Evolutionary conservation across 768 basidiomycete genomes (phyloP).

Genomic region (Coprinellus aureogranulatus): DNA sequence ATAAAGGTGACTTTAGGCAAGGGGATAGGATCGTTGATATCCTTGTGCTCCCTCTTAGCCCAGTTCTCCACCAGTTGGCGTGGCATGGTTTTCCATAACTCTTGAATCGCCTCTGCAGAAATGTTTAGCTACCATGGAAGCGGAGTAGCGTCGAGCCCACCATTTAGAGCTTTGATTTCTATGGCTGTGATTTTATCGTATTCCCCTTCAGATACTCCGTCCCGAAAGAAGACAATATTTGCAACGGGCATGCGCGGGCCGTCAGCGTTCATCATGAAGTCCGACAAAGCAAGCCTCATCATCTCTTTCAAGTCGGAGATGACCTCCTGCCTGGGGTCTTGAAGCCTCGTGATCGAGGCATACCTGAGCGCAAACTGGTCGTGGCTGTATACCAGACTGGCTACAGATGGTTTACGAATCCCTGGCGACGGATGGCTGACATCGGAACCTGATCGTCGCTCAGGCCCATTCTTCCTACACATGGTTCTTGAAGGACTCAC

Average conservation of each 20-base stretch:
- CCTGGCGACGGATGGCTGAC: conserved; percentile 66
- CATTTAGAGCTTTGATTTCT: conserved; percentile 47
- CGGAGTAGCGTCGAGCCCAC: conserved; percentile 22
- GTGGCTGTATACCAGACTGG: conserved; percentile 56
- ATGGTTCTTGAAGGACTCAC: conserved; percentile 17
- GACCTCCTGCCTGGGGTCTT: conserved; percentile 45
- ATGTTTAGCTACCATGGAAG: not conserved
- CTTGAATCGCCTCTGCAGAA: conserved; percentile 12
- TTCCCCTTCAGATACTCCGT: conserved; percentile 47
- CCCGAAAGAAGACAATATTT: conserved; percentile 45
- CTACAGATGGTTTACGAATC: conserved; percentile 48
- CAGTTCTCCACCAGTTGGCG: conserved; percentile 1
- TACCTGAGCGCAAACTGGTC: conserved; percentile 49
- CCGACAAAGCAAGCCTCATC: conserved; percentile 28
- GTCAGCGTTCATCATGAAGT: conserved; percentile 14
- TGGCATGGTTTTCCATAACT: not conserved
- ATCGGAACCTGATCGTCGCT: conserved; percentile 44
- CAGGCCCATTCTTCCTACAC: not conserved
- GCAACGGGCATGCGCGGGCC: conserved; percentile 13
- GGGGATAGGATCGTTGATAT: not conserved
- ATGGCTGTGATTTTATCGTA: conserved; percentile 29
- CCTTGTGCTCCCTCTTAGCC: too few relatives aligned
- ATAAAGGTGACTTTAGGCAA: conserved; percentile 50
- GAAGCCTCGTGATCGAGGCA: conserved; percentile 37
- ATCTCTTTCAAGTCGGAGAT: conserved; percentile 43